Conservation (phyloP, 768 basidiomycete genomes). For the Arthromyces matolae region DNA sequence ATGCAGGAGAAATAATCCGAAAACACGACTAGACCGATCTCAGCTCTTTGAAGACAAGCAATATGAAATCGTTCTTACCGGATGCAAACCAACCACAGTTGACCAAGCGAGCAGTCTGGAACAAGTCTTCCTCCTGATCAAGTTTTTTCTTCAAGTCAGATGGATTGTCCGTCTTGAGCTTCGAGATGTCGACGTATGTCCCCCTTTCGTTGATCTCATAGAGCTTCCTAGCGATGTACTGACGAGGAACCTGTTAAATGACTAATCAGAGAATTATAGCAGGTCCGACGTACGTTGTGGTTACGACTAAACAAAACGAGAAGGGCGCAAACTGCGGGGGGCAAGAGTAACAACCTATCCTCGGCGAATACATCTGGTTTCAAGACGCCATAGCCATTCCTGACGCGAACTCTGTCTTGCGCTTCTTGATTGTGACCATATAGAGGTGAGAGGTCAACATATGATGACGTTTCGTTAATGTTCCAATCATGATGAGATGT, state of each 20-base stretch:
- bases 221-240: constrained; percentile 80
- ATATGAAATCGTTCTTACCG: constrained; percentile 25
- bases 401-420: constrained; percentile 53
- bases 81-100: constrained; percentile 80
- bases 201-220: constrained; percentile 80
- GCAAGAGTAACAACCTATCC: constrained; percentile 73
- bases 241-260: background rate
- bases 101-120: constrained; percentile 74
- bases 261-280: background rate
- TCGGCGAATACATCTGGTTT: constrained; percentile 76
- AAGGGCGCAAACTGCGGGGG: constrained; percentile 70
- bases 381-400: constrained; percentile 63
- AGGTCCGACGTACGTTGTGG: constrained; percentile 60
- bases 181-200: constrained; percentile 53
- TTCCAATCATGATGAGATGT: constrained; percentile 62
- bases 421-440: constrained; percentile 70
- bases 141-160: constrained; percentile 32
- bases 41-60: constrained; percentile 4
- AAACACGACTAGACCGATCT: constrained; percentile 49
- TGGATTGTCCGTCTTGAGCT: constrained; percentile 35
- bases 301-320: constrained; percentile 88
- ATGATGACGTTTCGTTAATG: constrained; percentile 84
- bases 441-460: constrained; percentile 79
- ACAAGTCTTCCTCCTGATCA: constrained; percentile 73
- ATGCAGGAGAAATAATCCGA: constrained; percentile 82